These are phyloP conservation scores for Yamadazyma ubonensis DNA, from an alignment of 805 yeast species.

Conservation along the genomic window DNA sequence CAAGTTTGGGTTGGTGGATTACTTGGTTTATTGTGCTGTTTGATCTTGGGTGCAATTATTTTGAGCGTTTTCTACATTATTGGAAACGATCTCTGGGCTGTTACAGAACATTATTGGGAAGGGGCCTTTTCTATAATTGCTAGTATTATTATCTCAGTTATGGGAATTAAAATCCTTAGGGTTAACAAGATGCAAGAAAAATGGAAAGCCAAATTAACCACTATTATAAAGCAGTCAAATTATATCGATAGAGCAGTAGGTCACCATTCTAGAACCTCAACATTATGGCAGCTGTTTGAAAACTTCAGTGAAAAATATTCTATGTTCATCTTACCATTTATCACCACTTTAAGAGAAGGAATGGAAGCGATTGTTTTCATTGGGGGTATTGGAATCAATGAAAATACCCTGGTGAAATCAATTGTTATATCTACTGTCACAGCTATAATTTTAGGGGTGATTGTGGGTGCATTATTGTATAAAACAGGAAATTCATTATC, in stretches of 20 bases:
- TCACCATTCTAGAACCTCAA: conserved; percentile 1
- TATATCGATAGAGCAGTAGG: conserved; percentile 20
- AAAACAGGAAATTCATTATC: conserved; percentile 78
- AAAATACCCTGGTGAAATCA: conserved; percentile 37
- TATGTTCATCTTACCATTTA: conserved; percentile 62
- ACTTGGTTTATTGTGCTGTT: conserved; percentile 38
- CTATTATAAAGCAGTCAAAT: conserved; percentile 24
- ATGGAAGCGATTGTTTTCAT: conserved; percentile 88
- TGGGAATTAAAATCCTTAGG: conserved; percentile 46
- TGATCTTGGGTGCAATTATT: conserved; percentile 40
- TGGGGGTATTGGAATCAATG: conserved; percentile 70
- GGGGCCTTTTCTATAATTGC: conserved; percentile 45
- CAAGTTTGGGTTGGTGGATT: conserved; percentile 48
- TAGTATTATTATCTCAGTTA: conserved; percentile 43
- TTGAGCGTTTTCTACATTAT: conserved; percentile 39
- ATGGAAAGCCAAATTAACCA: conserved; percentile 41
- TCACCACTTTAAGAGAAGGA: conserved; percentile 87
- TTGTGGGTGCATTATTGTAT: conserved; percentile 67
- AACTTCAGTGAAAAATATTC: conserved; percentile 25
- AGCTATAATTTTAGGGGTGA: conserved; percentile 59
- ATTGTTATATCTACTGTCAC: conserved; percentile 56
- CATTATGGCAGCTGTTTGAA: conserved; percentile 7
- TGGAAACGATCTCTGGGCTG: conserved; percentile 45
- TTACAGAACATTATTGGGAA: conserved; percentile 50
- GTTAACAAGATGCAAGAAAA: conserved; percentile 45